These are phyloP conservation scores for Hygrocybe punicea DNA, from an alignment of 768 basidiomycete genomes.

Conservation along the genomic window DNA sequence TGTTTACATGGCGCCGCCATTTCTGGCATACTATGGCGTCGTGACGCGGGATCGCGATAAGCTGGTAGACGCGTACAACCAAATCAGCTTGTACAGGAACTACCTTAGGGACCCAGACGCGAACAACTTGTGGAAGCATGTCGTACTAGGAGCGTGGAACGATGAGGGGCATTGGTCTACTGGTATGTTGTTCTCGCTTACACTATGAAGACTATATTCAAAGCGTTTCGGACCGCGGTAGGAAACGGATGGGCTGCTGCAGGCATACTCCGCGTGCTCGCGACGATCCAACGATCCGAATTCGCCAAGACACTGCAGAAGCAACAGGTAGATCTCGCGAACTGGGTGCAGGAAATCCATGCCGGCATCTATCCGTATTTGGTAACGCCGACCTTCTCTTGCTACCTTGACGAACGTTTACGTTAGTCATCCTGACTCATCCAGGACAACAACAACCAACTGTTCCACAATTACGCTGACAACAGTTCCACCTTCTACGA, in stretches of 20 bases:
- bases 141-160: slow-evolving; percentile 52
- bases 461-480: slow-evolving; percentile 72
- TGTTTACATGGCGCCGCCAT: slow-evolving; percentile 84
- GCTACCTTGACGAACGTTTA: neutral
- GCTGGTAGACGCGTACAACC: slow-evolving; percentile 62
- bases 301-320: neutral
- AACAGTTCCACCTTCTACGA: slow-evolving; percentile 60
- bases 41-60: slow-evolving; percentile 54
- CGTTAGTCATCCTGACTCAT: neutral
- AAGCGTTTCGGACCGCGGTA: slow-evolving; percentile 21
- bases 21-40: slow-evolving; percentile 81
- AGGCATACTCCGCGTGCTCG: slow-evolving; percentile 80
- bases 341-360: slow-evolving; percentile 73
- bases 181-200: slow-evolving; percentile 38
- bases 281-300: slow-evolving; percentile 15
- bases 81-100: slow-evolving; percentile 67
- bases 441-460: slow-evolving; percentile 1
- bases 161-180: slow-evolving; percentile 82
- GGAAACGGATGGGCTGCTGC: slow-evolving; percentile 90
- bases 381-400: slow-evolving; percentile 46
- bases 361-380: slow-evolving; percentile 60
- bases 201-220: slow-evolving; percentile 1
- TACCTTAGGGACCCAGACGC: slow-evolving; percentile 49
- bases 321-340: slow-evolving; percentile 42
- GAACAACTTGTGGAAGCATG: slow-evolving; percentile 63